Evolutionary conservation across 331 rosid species (phyloP), one percentile per base, ranked within the genome.

Genomic region (Quercus phellos): DNA sequence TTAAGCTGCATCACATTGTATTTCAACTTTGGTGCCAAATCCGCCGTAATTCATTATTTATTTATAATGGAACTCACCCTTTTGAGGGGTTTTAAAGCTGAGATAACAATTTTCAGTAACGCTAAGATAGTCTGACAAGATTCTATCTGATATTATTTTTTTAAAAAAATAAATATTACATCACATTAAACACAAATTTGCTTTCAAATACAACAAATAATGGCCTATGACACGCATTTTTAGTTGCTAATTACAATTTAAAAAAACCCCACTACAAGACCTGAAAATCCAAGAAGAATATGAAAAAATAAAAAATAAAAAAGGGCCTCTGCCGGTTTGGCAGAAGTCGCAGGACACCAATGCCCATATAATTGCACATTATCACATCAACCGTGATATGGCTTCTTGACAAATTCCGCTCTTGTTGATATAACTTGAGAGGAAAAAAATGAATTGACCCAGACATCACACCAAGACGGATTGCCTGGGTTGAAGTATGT

Each of bases 351-450:
- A 53, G 87, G 81, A 74, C 88, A 77, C 85, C 88, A 55, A 55
- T 58, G 79, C 73, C 63, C 76, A 29, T 76, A 81, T 63, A 42
- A 71, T 51, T n/a, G 85, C 92, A 85, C 72, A 84, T 79, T 53
- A 79, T 93, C 98, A 87, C 91, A 26, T 69, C 74, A 75, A 77
- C 16, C 46, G 90, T 80, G 96, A 87, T 82, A 74, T 71, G 91
- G 86, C 93, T 77, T 76, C 77, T 72, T 67, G 76, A 83, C 78
- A 85, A 89, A 83, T 86, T 80, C 88, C 93, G 88, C 90, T 82
- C 84, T 58, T 43, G 92, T 90, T 64, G 93, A 89, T 60, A 79
- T 81, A 81, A 89, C 98, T 78, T 55, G 88, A 90, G 89, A 87
- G 93, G 88, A 43, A 74, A 82, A 83, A 91, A 90, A 81, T 77